phyloP scores from a whole-genome alignment of 495 filamentous ascomycete species.

The Glutinoglossum americanum region DNA sequence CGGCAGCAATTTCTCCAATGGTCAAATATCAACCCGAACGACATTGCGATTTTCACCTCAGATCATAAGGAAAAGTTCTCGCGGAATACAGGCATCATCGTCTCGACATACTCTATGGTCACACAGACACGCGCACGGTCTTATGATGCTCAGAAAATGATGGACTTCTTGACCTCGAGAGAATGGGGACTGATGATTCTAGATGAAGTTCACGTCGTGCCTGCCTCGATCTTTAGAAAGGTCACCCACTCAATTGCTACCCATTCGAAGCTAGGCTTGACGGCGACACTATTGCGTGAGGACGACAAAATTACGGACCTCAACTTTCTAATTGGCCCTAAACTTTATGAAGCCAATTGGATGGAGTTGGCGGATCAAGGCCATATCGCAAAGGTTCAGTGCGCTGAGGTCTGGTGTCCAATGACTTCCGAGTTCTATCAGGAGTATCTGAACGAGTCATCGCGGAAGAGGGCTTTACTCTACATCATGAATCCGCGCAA shows the following conservation, averaged over 20 bases:
- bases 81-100: conserved; percentile 79
- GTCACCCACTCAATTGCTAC: conserved; percentile 81
- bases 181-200: conserved; percentile 98
- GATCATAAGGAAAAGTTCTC: conserved; percentile 82
- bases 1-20: conserved; percentile 87
- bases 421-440: conserved; percentile 98
- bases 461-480: conserved; percentile 46
- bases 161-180: conserved; percentile 77
- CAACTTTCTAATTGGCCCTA: conserved; percentile 94
- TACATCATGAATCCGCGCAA: conserved; percentile 97
- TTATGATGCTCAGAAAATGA: conserved; percentile 89
- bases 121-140: conserved; percentile 69
- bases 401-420: conserved; percentile 96
- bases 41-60: conserved; percentile 87
- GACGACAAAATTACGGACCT: conserved; percentile 96
- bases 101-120: conserved; percentile 97
- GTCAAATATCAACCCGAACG: conserved; percentile 88
- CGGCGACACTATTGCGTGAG: conserved; percentile 82
- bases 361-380: conserved; percentile 95
- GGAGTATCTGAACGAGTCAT: conserved; percentile 63
- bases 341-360: conserved; percentile 97
- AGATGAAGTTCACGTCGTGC: conserved; percentile 96
- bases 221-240: conserved; percentile 83
- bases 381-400: conserved; percentile 93
- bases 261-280: conserved; percentile 91